These are phyloP conservation scores for Grosmannia huntii DNA, from an alignment of 2,329 filamentous ascomycete genomes.

Conservation along the genomic window DNA sequence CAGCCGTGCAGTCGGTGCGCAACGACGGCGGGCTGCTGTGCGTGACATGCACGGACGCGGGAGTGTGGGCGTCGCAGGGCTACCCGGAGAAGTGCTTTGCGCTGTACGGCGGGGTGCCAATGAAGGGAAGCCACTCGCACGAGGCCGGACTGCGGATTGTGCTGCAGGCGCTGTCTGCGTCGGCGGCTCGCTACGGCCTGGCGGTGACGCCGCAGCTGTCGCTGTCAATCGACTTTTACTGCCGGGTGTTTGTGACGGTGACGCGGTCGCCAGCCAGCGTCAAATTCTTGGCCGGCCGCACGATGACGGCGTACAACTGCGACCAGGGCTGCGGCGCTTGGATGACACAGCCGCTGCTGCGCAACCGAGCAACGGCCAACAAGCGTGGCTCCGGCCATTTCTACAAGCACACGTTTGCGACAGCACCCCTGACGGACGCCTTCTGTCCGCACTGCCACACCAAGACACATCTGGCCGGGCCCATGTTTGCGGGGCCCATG, in stretches of 20 bases:
- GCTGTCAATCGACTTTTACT: conserved; percentile 92
- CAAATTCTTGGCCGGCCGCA: conserved; percentile 82
- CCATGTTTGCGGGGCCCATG: conserved; percentile 87
- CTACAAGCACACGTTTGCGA: conserved; percentile 66
- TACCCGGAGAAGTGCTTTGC: conserved; percentile 92
- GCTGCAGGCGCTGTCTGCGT: conserved; percentile 64
- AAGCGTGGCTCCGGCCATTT: conserved; percentile 58
- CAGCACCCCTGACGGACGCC: conserved; percentile 53
- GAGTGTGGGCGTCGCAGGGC: conserved; percentile 85
- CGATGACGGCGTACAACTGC: conserved; percentile 87
- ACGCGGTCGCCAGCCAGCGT: conserved; percentile 70
- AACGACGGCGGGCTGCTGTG: conserved; percentile 83
- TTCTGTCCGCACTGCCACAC: conserved; percentile 73
- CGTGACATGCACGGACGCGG: conserved; percentile 92
- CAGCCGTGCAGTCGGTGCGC: conserved; percentile 71
- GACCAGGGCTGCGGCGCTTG: conserved; percentile 86
- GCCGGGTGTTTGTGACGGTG: conserved; percentile 75
- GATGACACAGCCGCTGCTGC: conserved; percentile 67
- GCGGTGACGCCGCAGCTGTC: conserved; percentile 84
- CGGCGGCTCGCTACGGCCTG: conserved; percentile 75
- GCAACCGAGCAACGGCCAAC: conserved; percentile 51
- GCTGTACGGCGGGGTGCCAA: conserved; percentile 79
- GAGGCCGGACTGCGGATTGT: conserved; percentile 83
- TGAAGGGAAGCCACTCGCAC: conserved; percentile 77
- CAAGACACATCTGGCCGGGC: conserved; percentile 78